phyloP scores from a whole-genome alignment of 164 flowering plant genomes.

The Kalanchoe fedtschenkoi region DNA sequence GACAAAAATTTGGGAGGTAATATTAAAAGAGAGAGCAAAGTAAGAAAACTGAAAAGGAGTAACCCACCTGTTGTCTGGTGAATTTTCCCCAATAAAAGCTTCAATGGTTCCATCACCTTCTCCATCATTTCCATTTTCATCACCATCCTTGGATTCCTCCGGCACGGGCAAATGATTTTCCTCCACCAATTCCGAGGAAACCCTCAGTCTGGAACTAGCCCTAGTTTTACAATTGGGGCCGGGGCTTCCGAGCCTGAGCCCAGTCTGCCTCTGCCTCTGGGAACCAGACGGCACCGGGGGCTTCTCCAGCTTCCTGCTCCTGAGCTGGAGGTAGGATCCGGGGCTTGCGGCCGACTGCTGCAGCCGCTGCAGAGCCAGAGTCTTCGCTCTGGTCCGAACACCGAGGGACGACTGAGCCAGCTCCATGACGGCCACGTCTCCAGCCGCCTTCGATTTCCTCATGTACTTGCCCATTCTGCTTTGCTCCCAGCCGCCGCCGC shows the following conservation, averaged over 20 bases:
- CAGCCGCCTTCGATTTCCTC: conserved; percentile 26
- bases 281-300: conserved; percentile 11
- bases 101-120: conserved; percentile 16
- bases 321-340: conserved; percentile 28
- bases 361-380: conserved; percentile 31
- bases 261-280: conserved; percentile 8
- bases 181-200: conserved; percentile 6
- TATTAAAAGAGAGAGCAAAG: neutral
- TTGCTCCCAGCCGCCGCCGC: neutral
- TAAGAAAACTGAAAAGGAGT: neutral
- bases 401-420: conserved; percentile 23
- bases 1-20: neutral
- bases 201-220: conserved; percentile 3
- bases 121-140: conserved; percentile 1
- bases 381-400: conserved; percentile 37
- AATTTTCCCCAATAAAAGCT: conserved; percentile 37
- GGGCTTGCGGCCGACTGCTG: conserved; percentile 9
- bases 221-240: conserved; percentile 9
- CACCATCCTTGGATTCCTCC: conserved; percentile 10
- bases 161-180: neutral
- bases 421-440: conserved; percentile 25
- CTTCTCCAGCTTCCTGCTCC: conserved; percentile 35
- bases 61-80: conserved; percentile 34
- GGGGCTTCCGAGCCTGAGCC: conserved; percentile 9
- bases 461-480: conserved; percentile 50